phyloP scores from a whole-genome alignment of 768 basidiomycete genomes.

The Podaxis sp. region DNA sequence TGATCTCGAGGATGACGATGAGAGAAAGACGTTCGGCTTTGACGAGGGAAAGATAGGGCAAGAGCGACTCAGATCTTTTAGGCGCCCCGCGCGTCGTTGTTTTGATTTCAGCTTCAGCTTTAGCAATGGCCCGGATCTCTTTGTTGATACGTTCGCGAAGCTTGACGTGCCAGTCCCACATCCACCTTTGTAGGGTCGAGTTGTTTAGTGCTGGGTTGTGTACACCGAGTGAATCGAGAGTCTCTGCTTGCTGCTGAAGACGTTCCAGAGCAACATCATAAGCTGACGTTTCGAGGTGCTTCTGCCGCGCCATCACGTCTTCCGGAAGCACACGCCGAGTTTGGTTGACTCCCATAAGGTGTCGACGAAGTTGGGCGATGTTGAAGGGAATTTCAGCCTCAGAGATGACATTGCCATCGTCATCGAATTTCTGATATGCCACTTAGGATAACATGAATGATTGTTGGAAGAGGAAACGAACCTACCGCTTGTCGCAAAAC shows the following conservation, averaged over 20 bases:
- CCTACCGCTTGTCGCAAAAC: constrained; percentile 47
- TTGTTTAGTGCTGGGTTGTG: constrained; percentile 41
- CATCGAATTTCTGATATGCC: constrained; percentile 19
- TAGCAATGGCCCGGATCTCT: constrained; percentile 49
- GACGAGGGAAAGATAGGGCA: constrained; percentile 76
- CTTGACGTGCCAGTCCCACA: constrained; percentile 83
- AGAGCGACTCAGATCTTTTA: constrained; percentile 30
- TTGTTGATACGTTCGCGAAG: constrained; percentile 50
- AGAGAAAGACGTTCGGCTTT: constrained; percentile 79
- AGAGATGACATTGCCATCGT: constrained; percentile 21
- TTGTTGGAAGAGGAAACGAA: not conserved
- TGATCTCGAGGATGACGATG: constrained; percentile 85
- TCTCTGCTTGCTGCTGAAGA: constrained; percentile 59
- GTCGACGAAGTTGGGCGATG: constrained; percentile 65
- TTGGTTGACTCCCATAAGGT: constrained; percentile 62
- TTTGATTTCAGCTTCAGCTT: constrained; percentile 26
- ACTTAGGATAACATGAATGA: constrained; percentile 18
- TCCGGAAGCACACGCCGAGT: constrained; percentile 64
- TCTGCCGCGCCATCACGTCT: constrained; percentile 74
- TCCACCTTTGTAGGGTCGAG: constrained; percentile 64
- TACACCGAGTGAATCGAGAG: constrained; percentile 59
- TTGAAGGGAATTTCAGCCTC: constrained; percentile 68
- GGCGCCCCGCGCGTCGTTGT: not conserved
- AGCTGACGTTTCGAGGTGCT: constrained; percentile 80
- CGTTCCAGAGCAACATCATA: constrained; percentile 81